Evolutionary conservation across 129 eudicot species (phyloP), one percentile per base, ranked within the genome.

Genomic region (Glebionis coronaria): DNA sequence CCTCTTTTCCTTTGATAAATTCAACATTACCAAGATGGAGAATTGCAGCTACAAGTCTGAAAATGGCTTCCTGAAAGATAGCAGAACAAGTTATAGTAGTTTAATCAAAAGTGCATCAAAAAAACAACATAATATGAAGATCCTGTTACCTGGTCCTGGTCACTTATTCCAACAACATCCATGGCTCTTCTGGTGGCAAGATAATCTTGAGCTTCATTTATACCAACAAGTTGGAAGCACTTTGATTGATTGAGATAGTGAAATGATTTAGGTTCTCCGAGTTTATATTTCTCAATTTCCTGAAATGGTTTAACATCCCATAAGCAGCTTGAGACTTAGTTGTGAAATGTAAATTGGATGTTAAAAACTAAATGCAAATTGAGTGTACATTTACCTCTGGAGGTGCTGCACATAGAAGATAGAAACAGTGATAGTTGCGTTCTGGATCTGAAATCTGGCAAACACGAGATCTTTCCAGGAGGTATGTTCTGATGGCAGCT

Each of bases 381-480:
- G 46, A 12, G 20, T 62, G 57, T 61, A 52, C 61, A 61, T 68
- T 18, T 80, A 93, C 98, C 96, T 93, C 98, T 35, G 78, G 75
- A 54, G 97, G 98, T 69, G 99, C 99, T 65, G 90, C 92, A 78
- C 97, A 93, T 67, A 93, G 90, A 77, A 88, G 97, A 79, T 93
- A 88, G 76, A 93, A 93, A 76, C 97, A 88, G 71, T 93, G 98
- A 61, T 93, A 93, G 79, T 93, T 93, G 70, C 98, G 98, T 70
- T 93, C 98, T 29, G 95, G 97, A 64, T 93, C 97, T 61, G 98
- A 88, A 79, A 93, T 61, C 81, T 88, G 95, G 85, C 97, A 88
- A 78, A 93, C 98, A 70, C 98, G 96, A 78, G 98, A 93, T 77
- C 98, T 82, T 75, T 93, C 98, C 12, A 93, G 98, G 74, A 91